Percentiles rank a stretch among this genome's conserved stretches.
Conservation (phyloP, 164 flowering plant species). For the Echeveria elegans region DNA sequence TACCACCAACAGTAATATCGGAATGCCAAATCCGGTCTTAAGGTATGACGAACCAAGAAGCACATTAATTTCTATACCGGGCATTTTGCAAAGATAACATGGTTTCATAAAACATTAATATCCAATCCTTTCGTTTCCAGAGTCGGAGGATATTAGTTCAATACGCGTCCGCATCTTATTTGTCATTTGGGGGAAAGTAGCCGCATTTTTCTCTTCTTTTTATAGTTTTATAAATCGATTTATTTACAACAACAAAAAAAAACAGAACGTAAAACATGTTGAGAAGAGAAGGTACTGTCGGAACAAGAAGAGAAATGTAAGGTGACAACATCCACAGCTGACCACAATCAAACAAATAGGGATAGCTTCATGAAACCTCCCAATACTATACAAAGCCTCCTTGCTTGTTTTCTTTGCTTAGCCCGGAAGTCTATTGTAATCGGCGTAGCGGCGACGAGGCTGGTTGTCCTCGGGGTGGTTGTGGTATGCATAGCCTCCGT, state of each 20-base stretch:
- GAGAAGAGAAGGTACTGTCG: not conserved
- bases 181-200: too few species aligned
- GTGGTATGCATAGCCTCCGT: conserved; percentile 60
- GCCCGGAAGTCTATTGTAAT: conserved; percentile 19
- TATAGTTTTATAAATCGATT: too few species aligned
- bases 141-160: too few species aligned
- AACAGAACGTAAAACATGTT: too few species aligned
- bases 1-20: not conserved
- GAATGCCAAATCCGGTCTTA: not conserved
- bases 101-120: conserved; percentile 98
- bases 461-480: conserved; percentile 28
- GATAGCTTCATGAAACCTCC: not conserved
- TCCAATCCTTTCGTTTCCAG: too few species aligned
- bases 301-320: not conserved
- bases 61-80: conserved; percentile 31
- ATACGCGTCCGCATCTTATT: too few species aligned
- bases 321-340: too few species aligned
- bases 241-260: not conserved
- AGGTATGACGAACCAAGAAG: conserved; percentile 36
- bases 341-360: not conserved
- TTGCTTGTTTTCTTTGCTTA: not conserved
- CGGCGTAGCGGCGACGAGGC: conserved; percentile 42
- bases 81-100: conserved; percentile 87
- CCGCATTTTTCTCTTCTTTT: too few species aligned
- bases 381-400: not conserved